Percentiles rank a stretch among this genome's conserved stretches.
phyloP scores from a whole-genome alignment of 2,329 filamentous ascomycete genomes.

The Colletotrichum gloeosporioides region DNA sequence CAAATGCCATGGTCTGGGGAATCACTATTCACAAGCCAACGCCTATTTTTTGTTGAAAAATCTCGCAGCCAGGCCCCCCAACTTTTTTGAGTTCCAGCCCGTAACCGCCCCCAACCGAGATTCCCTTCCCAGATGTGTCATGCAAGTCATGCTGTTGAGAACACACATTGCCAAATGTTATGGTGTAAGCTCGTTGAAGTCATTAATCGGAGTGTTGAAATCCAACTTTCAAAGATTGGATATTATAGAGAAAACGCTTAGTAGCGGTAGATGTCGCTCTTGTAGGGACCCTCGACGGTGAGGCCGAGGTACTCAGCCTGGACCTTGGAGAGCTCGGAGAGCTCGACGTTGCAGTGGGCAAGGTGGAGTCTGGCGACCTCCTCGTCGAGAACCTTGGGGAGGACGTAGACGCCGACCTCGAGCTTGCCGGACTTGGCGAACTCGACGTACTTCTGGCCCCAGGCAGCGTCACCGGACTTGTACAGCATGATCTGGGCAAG shows the following conservation, averaged over 20 bases:
- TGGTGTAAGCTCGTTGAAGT: constrained; percentile 24
- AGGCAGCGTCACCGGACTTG: constrained; percentile 89
- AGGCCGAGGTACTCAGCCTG: constrained; percentile 97
- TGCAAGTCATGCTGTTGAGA: constrained; percentile 51
- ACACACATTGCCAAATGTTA: constrained; percentile 35
- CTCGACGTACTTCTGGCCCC: constrained; percentile 93
- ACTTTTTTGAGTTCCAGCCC: constrained; percentile 31
- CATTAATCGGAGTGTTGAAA: constrained; percentile 24
- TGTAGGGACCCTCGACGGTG: constrained; percentile 87
- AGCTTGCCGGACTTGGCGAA: constrained; percentile 94
- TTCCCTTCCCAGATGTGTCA: constrained; percentile 38
- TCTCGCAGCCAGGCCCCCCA: constrained; percentile 32
- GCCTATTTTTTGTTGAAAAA: constrained; percentile 42
- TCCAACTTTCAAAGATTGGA: constrained; percentile 22
- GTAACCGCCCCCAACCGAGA: constrained; percentile 25
- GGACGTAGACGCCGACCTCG: constrained; percentile 89
- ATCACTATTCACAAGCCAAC: constrained; percentile 36
- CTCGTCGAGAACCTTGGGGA: constrained; percentile 99
- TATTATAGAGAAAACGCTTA: constrained; percentile 42
- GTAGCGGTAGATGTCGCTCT: constrained; percentile 78
- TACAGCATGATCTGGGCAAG: constrained; percentile 98
- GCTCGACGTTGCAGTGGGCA: constrained; percentile 91
- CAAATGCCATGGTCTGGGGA: constrained; percentile 36
- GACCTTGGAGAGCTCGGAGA: constrained; percentile 81
- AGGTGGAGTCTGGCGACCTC: constrained; percentile 96